phyloP scores from a whole-genome alignment of 78 protist species.

The Monosiga brevicollis region DNA sequence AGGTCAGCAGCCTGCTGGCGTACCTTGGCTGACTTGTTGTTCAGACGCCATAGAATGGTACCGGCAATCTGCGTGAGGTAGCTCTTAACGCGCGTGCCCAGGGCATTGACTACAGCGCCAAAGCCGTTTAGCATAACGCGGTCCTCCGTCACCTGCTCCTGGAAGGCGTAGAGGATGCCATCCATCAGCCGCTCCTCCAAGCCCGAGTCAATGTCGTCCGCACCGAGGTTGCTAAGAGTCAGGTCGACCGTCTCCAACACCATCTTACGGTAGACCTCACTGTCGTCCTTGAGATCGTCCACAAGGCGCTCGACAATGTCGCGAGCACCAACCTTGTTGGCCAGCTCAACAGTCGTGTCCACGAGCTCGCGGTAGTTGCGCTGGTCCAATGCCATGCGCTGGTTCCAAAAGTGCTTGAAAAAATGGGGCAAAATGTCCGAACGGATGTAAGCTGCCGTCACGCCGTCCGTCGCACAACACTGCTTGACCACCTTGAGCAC shows the following conservation, averaged over 20 bases:
- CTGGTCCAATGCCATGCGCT: conserved; percentile 78
- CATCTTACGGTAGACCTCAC: conserved; percentile 87
- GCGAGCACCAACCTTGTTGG: conserved; percentile 85
- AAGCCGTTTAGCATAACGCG: conserved; percentile 77
- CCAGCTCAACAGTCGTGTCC: conserved; percentile 94
- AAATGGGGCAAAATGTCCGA: conserved; percentile 60
- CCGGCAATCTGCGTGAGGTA: conserved; percentile 86
- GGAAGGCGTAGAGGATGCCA: conserved; percentile 89
- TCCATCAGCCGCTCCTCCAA: conserved; percentile 88
- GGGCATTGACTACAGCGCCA: conserved; percentile 73
- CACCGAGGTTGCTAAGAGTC: conserved; percentile 68
- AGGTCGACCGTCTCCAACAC: conserved; percentile 78
- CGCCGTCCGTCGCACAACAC: conserved; percentile 91
- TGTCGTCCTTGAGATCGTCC: conserved; percentile 86
- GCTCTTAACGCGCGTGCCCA: conserved; percentile 82
- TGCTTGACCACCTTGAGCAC: conserved; percentile 94
- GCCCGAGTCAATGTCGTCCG: conserved; percentile 74
- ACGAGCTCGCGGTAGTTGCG: conserved; percentile 70
- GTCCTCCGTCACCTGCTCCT: conserved; percentile 81
- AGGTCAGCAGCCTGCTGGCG: conserved; percentile 92
- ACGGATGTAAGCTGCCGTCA: conserved; percentile 74
- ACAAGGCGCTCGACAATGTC: conserved; percentile 75
- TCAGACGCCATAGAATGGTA: conserved; percentile 85
- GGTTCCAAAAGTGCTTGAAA: conserved; percentile 87
- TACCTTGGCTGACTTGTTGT: conserved; percentile 53